phyloP scores from a whole-genome alignment of 2,329 filamentous ascomycete genomes.

The Claviceps cyperi region DNA sequence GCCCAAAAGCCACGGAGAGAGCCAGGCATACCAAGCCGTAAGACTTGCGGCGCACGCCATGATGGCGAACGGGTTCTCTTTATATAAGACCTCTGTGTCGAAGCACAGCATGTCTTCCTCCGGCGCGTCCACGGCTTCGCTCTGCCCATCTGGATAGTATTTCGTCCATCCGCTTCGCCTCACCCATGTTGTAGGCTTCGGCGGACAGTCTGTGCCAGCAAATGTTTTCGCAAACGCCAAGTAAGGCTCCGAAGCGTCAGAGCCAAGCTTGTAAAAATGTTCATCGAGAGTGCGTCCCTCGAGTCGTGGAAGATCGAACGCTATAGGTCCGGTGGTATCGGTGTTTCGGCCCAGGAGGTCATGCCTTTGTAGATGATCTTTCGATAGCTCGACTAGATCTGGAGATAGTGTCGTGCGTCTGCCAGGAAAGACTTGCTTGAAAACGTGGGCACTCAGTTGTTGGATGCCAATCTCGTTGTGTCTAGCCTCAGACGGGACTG shows the following conservation, averaged over 20 bases:
- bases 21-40: conserved; percentile 90
- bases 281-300: conserved; percentile 77
- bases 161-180: conserved; percentile 84
- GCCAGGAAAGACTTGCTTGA: conserved; percentile 65
- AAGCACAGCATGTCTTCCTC: conserved; percentile 76
- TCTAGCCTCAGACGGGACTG: conserved; percentile 44
- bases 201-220: conserved; percentile 43
- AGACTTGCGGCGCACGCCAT: conserved; percentile 92
- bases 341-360: conserved; percentile 83
- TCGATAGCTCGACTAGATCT: conserved; percentile 65
- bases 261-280: conserved; percentile 80
- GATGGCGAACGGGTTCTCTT: conserved; percentile 78
- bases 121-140: conserved; percentile 59
- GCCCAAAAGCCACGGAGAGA: conserved; percentile 86
- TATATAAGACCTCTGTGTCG: conserved; percentile 95
- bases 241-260: conserved; percentile 78
- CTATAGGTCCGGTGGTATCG: conserved; percentile 60
- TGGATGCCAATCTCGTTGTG: conserved; percentile 92
- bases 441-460: conserved; percentile 73
- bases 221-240: conserved; percentile 63
- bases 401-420: conserved; percentile 41
- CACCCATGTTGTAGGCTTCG: conserved; percentile 57
- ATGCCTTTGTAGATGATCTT: conserved; percentile 70
- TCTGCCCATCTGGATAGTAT: conserved; percentile 60
- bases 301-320: conserved; percentile 69